phyloP scores from a whole-genome alignment of 129 eudicot genomes.

The Chrysanthemum lavandulifolium region DNA sequence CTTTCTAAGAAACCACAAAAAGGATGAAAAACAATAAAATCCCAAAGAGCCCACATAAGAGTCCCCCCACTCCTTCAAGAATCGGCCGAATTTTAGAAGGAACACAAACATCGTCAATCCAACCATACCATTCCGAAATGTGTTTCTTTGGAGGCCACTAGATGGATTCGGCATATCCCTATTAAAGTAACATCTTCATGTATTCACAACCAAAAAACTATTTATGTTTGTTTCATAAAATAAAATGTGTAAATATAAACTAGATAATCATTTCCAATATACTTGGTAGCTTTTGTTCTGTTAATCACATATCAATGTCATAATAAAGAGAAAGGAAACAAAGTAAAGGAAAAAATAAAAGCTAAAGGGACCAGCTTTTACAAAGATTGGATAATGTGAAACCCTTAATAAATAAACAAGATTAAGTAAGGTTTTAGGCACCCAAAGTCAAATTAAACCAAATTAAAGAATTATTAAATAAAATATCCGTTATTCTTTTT shows the following conservation, averaged over 20 bases:
- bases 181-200: too few species aligned
- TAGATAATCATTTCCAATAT: neutral
- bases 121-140: too few species aligned
- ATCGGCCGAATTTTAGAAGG: too few species aligned
- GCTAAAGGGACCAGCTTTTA: slow-evolving; percentile 36
- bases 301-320: slow-evolving; percentile 19
- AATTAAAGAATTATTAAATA: slow-evolving; percentile 9
- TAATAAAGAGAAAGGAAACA: slow-evolving; percentile 25
- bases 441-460: slow-evolving; percentile 37
- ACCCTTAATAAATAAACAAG: slow-evolving; percentile 7
- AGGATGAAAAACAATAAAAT: too few species aligned
- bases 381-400: slow-evolving; percentile 36
- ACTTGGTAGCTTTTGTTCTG: neutral
- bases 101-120: too few species aligned
- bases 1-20: too few species aligned
- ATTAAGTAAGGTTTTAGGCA: neutral
- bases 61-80: too few species aligned
- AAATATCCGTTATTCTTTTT: neutral
- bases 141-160: too few species aligned
- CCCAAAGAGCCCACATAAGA: too few species aligned
- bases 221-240: too few species aligned
- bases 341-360: neutral
- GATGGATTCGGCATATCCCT: too few species aligned
- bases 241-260: neutral
- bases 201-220: too few species aligned